phyloP scores from a whole-genome alignment of 2,329 filamentous ascomycete species.

The Claviceps lovelessii region DNA sequence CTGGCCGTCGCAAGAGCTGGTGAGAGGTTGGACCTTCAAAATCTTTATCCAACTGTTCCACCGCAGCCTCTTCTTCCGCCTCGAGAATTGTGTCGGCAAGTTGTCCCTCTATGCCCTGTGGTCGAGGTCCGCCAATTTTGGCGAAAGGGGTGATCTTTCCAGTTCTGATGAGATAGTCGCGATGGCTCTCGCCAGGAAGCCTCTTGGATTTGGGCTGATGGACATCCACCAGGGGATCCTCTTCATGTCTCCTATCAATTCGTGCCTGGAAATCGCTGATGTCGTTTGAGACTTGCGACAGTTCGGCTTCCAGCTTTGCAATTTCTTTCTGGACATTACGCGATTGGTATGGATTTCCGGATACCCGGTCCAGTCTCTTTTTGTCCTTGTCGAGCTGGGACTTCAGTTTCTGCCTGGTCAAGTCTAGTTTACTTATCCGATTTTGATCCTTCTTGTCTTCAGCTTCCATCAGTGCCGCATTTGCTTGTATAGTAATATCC shows the following conservation, averaged over 20 bases:
- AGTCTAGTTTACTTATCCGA: slow-evolving; percentile 44
- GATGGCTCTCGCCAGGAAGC: slow-evolving; percentile 65
- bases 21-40: slow-evolving; percentile 47
- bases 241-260: slow-evolving; percentile 58
- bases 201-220: slow-evolving; percentile 38
- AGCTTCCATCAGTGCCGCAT: slow-evolving; percentile 42
- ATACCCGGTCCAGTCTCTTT: slow-evolving; percentile 29
- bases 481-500: slow-evolving; percentile 58
- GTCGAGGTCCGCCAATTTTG: slow-evolving; percentile 52
- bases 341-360: slow-evolving; percentile 34
- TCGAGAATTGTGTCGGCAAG: slow-evolving; percentile 67
- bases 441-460: slow-evolving; percentile 50
- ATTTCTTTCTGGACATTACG: slow-evolving; percentile 51
- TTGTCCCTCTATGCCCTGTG: slow-evolving; percentile 48
- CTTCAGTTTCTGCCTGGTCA: slow-evolving; percentile 44
- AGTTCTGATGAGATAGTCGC: slow-evolving; percentile 84
- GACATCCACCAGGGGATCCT: slow-evolving; percentile 28
- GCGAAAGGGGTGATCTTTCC: slow-evolving; percentile 97
- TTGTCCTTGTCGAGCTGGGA: slow-evolving; percentile 46
- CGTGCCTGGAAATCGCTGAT: slow-evolving; percentile 67
- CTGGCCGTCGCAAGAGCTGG: slow-evolving; percentile 57
- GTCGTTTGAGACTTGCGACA: slow-evolving; percentile 53
- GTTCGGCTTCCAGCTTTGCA: slow-evolving; percentile 47
- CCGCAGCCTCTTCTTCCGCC: slow-evolving; percentile 57
- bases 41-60: slow-evolving; percentile 24